Conservation (phyloP, 208 protist genomes). For the Balamuthia mandrillaris region DNA sequence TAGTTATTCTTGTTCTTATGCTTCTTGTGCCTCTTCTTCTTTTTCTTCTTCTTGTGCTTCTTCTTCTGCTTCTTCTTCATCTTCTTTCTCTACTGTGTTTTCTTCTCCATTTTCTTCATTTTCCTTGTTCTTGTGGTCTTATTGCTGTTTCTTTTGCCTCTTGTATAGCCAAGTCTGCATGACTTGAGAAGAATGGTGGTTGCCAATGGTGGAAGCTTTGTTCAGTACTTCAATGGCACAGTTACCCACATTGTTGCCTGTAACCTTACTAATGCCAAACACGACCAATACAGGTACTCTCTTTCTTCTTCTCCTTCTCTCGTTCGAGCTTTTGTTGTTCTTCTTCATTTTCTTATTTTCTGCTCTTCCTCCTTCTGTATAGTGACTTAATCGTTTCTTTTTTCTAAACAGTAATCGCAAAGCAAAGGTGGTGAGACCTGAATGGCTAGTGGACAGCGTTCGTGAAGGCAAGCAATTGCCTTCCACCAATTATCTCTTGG, state of each 20-base stretch:
- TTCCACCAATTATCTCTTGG: too few species aligned
- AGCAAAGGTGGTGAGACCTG: constrained; percentile 5
- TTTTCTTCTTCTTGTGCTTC: background rate
- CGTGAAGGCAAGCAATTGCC: background rate
- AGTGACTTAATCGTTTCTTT: too few species aligned
- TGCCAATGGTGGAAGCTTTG: background rate
- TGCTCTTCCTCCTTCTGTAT: background rate
- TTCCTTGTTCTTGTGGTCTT: background rate
- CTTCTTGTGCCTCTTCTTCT: background rate
- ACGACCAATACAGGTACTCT: background rate
- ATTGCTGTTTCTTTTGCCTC: background rate
- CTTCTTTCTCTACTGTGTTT: too few species aligned
- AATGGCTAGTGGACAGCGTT: constrained; percentile 13
- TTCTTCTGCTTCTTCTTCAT: background rate
- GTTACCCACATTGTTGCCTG: constrained; percentile 17
- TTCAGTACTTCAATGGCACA: constrained; percentile 8
- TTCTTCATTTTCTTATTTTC: too few species aligned
- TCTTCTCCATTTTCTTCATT: background rate
- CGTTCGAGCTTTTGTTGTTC: background rate
- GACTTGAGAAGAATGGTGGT: background rate
- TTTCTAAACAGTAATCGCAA: too few species aligned
- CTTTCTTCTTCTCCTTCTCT: too few species aligned
- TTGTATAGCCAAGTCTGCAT: background rate
- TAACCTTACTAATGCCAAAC: background rate
- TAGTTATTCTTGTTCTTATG: too few species aligned